These are phyloP conservation scores for Lolium perenne DNA, from an alignment of 176 grass and related monocot genomes.

Conservation along the genomic window DNA sequence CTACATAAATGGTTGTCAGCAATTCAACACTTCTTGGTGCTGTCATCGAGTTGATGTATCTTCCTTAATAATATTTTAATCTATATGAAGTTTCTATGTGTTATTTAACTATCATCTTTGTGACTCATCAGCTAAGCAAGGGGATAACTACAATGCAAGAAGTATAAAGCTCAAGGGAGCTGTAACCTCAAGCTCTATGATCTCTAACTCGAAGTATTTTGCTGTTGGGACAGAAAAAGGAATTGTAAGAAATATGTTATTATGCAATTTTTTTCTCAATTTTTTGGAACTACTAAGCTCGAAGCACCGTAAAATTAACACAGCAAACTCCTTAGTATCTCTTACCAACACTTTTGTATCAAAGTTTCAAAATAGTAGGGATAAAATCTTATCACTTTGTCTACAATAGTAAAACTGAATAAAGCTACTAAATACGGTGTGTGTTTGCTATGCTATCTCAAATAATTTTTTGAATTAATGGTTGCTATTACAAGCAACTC, in stretches of 20 bases:
- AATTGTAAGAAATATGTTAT: constrained; percentile 67
- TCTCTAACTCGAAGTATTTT: constrained; percentile 71
- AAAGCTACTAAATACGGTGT: constrained; percentile 20
- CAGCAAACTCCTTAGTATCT: neutral
- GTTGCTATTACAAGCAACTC: neutral
- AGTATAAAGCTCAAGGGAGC: constrained; percentile 84
- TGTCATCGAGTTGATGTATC: constrained; percentile 1
- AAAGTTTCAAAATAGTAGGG: neutral
- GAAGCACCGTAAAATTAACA: neutral
- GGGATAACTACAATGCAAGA: constrained; percentile 63
- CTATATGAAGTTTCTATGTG: constrained; percentile 22
- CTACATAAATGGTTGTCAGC: neutral
- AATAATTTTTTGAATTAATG: neutral
- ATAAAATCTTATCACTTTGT: neutral
- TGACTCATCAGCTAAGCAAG: constrained; percentile 75
- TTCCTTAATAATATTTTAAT: constrained; percentile 11
- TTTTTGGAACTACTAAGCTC: neutral
- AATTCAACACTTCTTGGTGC: constrained; percentile 14
- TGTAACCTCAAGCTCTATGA: constrained; percentile 53
- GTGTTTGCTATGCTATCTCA: constrained; percentile 20
- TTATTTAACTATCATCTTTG: constrained; percentile 29
- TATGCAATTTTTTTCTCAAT: neutral
- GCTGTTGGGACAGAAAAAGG: constrained; percentile 90
- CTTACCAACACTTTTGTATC: constrained; percentile 9
- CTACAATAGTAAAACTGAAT: neutral